Evolutionary conservation across 192 early-diverging fungal genomes (phyloP).

Genomic region (Podila epigama): DNA sequence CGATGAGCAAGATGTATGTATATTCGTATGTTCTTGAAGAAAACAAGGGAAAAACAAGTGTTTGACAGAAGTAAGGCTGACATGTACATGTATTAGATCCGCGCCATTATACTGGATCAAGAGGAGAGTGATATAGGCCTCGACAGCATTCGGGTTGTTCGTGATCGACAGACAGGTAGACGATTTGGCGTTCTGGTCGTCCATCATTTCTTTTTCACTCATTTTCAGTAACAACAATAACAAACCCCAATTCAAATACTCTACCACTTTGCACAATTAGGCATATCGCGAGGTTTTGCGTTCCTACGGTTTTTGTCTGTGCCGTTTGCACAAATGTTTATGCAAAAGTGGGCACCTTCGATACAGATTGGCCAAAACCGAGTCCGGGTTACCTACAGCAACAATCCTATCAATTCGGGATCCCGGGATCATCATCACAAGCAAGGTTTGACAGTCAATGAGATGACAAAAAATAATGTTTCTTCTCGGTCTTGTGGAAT

Average conservation of each 20-base stretch:
- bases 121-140: conserved; percentile 21
- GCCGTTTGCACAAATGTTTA: conserved; percentile 22
- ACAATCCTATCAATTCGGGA: conserved; percentile 22
- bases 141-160: conserved; percentile 15
- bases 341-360: conserved; percentile 18
- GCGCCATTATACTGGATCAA: conserved; percentile 5
- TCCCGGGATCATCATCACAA: conserved; percentile 14
- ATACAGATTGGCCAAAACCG: conserved; percentile 21
- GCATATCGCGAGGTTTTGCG: conserved; percentile 32
- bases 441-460: conserved; percentile 51
- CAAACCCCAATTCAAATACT: not conserved
- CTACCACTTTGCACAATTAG: conserved; percentile 6
- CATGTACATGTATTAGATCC: conserved; percentile 7
- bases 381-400: conserved; percentile 28
- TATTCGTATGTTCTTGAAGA: not conserved
- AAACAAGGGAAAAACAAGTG: not conserved
- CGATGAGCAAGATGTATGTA: conserved; percentile 23
- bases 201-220: not conserved
- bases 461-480: conserved; percentile 6
- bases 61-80: not conserved
- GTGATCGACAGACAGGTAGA: conserved; percentile 38
- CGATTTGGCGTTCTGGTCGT: too few relatives aligned
- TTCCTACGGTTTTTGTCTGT: conserved; percentile 20
- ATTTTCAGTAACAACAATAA: not conserved
- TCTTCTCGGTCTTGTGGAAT: too few relatives aligned